Conservation (phyloP, 169 alveolate genomes). For the Theileria sp. region DNA sequence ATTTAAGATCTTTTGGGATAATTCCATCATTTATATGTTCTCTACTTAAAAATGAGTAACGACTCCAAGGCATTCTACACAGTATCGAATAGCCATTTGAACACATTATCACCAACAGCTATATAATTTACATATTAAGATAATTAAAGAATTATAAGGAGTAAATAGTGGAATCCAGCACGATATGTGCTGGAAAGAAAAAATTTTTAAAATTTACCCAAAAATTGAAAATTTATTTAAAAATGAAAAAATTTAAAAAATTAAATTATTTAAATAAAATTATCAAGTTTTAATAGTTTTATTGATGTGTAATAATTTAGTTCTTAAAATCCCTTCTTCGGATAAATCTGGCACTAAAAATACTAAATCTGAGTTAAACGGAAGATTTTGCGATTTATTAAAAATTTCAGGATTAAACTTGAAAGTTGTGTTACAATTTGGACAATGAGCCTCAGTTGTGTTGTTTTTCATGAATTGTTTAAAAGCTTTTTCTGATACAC, state of each 20-base stretch:
- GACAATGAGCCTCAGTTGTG: constrained; percentile 30
- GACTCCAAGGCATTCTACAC: constrained; percentile 33
- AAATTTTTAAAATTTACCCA: not conserved
- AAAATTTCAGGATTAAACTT: constrained; percentile 44
- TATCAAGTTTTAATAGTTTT: not conserved
- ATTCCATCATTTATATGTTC: not conserved
- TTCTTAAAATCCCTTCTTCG: constrained; percentile 54
- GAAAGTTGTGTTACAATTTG: constrained; percentile 44
- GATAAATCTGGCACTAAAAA: constrained; percentile 46
- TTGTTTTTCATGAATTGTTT: constrained; percentile 38
- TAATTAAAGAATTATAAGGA: no score
- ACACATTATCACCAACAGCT: not conserved
- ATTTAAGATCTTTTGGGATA: not conserved
- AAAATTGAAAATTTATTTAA: no score
- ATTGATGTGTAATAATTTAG: constrained; percentile 25
- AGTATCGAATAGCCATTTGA: constrained; percentile 1
- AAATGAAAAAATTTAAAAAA: not conserved
- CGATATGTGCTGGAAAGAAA: not conserved
- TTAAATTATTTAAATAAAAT: not conserved
- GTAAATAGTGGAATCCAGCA: not conserved
- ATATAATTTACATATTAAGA: not conserved
- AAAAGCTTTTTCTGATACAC: constrained; percentile 73
- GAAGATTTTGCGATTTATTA: constrained; percentile 25
- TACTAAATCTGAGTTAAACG: constrained; percentile 41
- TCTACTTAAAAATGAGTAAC: constrained; percentile 16